Base-by-base conservation (phyloP, 352 stramenopile species). In the Globisporangium iwayamae region DNA sequence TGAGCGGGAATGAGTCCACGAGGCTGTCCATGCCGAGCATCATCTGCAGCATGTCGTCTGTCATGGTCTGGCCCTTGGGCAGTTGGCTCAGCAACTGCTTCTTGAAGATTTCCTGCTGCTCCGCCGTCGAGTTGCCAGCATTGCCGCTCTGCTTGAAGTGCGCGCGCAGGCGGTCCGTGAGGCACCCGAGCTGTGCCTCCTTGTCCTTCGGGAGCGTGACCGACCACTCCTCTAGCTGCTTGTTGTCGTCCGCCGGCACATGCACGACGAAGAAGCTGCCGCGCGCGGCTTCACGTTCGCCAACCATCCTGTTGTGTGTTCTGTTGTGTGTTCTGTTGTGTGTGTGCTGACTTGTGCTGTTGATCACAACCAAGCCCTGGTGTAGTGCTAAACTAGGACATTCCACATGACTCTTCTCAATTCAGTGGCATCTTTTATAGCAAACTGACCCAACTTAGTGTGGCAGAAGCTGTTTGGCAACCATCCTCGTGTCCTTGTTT, bases 21-120 rank as follows among this genome's bases (percentile, higher is more conserved):
- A 95, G 76, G 50, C 81, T 92, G 63, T 95, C 86, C 86, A 95
- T 95, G 73, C 91, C 41, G 28, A 93, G 59, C 83, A 95, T 91
- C 83, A 93, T 95, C 57, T 90, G 69, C 54, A 95, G 70, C 83
- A 93, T 93, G 41, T 87, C 73, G 52, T 85, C 76, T 30, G 84
- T 83, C 58, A 95, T 75, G 36, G 61, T 72, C 22, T 82, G 69
- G 52, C 78, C 84, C 47, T 83, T 74, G 41, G 86, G 86, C 36
- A 94, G 39, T 68, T 94, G 86, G 51, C 70, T 80, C 52, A 92
- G 55, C 20, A 94, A 63, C 63, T 94, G 86, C 71, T 91, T 53
- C 71, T 92, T 91, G 69, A 94, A 94, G 9, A 85, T 88, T 65
- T 87, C 84, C 46, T 85, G 63, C 62, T 93, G 83, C 63, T 91